These are phyloP conservation scores for Tolypocladium album DNA, from an alignment of 2,329 filamentous ascomycete genomes.

Conservation along the genomic window DNA sequence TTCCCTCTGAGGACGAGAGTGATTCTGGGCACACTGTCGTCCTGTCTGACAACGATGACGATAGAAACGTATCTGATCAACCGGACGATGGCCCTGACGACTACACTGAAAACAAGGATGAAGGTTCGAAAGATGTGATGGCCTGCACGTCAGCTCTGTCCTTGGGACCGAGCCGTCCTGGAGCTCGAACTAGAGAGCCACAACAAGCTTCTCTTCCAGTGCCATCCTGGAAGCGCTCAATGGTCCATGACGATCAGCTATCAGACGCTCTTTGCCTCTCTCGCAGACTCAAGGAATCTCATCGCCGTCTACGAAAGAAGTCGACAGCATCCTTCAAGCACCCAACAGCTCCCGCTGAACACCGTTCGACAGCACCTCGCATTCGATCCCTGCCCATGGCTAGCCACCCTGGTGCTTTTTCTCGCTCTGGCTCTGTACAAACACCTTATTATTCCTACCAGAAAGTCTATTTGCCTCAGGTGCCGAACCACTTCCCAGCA, in stretches of 20 bases:
- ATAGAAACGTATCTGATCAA: no score
- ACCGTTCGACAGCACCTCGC: not conserved
- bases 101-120: not conserved
- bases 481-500: not conserved
- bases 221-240: not conserved
- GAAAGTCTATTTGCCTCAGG: not conserved
- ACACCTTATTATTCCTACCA: not conserved
- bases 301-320: not conserved
- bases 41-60: not conserved
- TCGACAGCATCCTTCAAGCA: not conserved
- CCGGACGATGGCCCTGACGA: not conserved
- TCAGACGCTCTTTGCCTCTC: not conserved
- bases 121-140: not conserved
- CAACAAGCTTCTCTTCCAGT: no score
- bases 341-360: not conserved
- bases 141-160: not conserved
- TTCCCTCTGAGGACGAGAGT: not conserved
- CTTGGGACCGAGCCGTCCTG: not conserved
- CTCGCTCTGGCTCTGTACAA: not conserved
- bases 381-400: not conserved
- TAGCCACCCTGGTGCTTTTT: not conserved
- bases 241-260: not conserved
- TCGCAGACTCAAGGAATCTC: not conserved
- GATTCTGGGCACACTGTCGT: not conserved
- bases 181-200: not conserved